Conservation (phyloP, 2,329 filamentous ascomycete species). For the Coleophoma cylindrospora region DNA sequence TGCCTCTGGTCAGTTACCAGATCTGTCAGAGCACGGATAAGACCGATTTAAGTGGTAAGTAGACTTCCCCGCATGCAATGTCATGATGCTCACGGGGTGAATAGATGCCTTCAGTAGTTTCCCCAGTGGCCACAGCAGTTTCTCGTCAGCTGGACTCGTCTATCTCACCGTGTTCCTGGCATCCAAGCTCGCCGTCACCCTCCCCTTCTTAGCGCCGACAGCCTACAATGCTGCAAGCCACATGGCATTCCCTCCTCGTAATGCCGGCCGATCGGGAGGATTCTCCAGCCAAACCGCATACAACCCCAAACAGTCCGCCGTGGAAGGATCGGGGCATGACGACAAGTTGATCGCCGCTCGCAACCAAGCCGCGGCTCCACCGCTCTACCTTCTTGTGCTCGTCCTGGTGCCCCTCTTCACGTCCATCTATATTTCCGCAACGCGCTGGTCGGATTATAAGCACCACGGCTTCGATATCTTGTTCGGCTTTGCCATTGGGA, state of each 20-base stretch:
- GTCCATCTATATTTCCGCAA: constrained; percentile 75
- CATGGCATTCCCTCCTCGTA: constrained; percentile 71
- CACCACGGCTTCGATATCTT: constrained; percentile 91
- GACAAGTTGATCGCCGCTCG: constrained; percentile 46
- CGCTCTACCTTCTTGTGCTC: constrained; percentile 70
- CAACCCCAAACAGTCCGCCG: not conserved
- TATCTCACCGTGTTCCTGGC: constrained; percentile 87
- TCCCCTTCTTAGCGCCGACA: constrained; percentile 60
- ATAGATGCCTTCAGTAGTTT: constrained; percentile 76
- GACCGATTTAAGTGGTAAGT: constrained; percentile 47
- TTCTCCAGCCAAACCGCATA: not conserved
- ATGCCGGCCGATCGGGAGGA: constrained; percentile 19
- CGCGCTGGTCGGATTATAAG: constrained; percentile 81
- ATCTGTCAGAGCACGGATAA: constrained; percentile 69
- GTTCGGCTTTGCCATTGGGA: constrained; percentile 76
- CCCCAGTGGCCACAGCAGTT: constrained; percentile 71
- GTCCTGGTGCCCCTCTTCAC: constrained; percentile 68
- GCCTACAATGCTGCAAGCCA: constrained; percentile 41
- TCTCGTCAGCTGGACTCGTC: constrained; percentile 72
- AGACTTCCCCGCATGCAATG: no score
- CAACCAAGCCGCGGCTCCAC: constrained; percentile 74
- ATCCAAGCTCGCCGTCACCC: constrained; percentile 71
- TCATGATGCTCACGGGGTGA: no score
- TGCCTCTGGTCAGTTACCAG: constrained; percentile 63
- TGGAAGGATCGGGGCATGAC: constrained; percentile 17